Evolutionary conservation across 371 early-diverging fungal species (phyloP), one percentile per base, ranked within the genome.

Genomic region (Mucor irregularis): DNA sequence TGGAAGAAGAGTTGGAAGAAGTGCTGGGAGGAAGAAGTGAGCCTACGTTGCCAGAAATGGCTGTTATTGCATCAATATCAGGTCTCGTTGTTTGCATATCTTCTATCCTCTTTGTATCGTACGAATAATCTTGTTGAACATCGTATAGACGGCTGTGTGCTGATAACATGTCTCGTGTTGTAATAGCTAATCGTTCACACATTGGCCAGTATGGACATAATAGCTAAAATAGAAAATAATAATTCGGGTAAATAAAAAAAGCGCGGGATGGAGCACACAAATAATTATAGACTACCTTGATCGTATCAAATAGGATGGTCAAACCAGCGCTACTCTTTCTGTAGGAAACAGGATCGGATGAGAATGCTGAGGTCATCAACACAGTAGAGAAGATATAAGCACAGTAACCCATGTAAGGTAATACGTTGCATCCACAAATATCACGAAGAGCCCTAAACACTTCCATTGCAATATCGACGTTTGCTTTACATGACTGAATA

Each of bases 351-450:
- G 55, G 64, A 16, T 69, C 73, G 4, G 70, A 69, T 13, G 78
- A 68, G 39, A 74, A 72, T 4, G 68, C 59, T 3, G 67, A 69
- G 11, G 78, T 78, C 78, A 78, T 78, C 22, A 78, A 56, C 10
- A 72, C 68, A 2, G 78, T 74, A 8, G 74, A 70, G 33, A 78
- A 74, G 5, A 74, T 72, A 31, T 78, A 78, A 8, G 78, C 73
- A 8, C 74, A 68, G 19, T 78, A 78, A 0, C 74, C 72, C 70
- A 78, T 69, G 26, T 69, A 78, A 0, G 78, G 78, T n/a, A 72
- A 45, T 1, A 74, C 54, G 28, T 74, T 78, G 44, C 29, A 53
- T 7, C 74, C 74, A 40, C 68, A 78, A 22, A 61, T 42, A 54
- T 74, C 74, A 6, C 58, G 54, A 49, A 78, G 58, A 2, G 57